Conservation (phyloP, 306 rosid genomes). For the Canavalia gladiata region DNA sequence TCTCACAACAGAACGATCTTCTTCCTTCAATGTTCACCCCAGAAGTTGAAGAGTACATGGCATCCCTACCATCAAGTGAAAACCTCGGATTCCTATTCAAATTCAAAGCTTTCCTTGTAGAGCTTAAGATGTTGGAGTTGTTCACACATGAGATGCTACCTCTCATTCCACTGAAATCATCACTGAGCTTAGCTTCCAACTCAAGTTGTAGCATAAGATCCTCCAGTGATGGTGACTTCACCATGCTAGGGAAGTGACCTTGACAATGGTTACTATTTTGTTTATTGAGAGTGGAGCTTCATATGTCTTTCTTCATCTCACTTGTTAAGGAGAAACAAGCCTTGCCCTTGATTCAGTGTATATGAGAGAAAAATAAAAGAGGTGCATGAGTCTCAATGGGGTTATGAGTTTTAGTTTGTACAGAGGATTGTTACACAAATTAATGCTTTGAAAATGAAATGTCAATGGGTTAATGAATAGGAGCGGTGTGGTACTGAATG, state of each 20-base stretch:
- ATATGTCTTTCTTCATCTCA: constrained; percentile 5
- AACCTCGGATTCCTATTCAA: background rate
- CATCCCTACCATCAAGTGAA: constrained; percentile 2
- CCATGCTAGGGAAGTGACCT: background rate
- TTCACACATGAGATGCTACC: background rate
- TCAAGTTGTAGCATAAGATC: background rate
- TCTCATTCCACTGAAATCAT: background rate
- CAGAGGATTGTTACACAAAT: background rate
- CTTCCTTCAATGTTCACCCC: background rate
- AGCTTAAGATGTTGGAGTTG: background rate
- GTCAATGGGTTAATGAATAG: background rate
- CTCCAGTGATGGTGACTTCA: background rate
- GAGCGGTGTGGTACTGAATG: constrained; percentile 1
- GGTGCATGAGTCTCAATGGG: background rate
- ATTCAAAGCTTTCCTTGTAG: background rate
- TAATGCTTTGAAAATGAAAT: constrained; percentile 6
- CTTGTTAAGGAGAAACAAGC: background rate
- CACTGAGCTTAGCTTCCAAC: background rate
- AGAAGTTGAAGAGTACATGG: background rate
- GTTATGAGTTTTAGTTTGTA: background rate
- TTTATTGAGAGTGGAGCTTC: background rate
- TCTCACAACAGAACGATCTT: background rate
- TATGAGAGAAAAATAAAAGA: background rate
- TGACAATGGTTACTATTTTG: background rate
- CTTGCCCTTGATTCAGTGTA: background rate